A percentile compares a stretch with the other conserved stretches of the same genome.
These are phyloP conservation scores for Boletus subparvulus DNA, from an alignment of 768 basidiomycete species.

Conservation along the genomic window DNA sequence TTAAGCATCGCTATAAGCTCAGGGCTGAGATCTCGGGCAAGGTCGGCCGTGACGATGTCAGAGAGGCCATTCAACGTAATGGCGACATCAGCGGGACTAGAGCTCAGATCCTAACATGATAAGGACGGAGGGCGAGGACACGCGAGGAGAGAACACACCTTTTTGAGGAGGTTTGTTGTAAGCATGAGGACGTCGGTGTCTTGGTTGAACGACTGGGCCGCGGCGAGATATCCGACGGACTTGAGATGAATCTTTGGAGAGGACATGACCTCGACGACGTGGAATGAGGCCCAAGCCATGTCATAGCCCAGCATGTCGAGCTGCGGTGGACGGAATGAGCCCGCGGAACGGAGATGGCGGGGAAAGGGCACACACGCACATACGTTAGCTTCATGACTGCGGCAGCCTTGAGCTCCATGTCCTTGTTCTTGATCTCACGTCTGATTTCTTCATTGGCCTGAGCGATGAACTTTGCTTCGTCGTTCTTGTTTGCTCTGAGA, in stretches of 20 bases:
- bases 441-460: constrained; percentile 94
- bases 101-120: constrained; percentile 67
- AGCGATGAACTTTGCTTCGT: constrained; percentile 88
- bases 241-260: constrained; percentile 90
- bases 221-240: constrained; percentile 93
- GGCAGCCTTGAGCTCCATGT: constrained; percentile 95
- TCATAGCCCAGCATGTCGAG: constrained; percentile 97
- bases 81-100: constrained; percentile 71
- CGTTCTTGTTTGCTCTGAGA: constrained; percentile 91
- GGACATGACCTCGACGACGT: constrained; percentile 98
- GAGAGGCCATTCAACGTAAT: constrained; percentile 81
- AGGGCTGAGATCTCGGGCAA: constrained; percentile 87
- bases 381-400: constrained; percentile 96
- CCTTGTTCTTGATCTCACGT: constrained; percentile 85
- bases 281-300: constrained; percentile 95
- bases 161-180: constrained; percentile 93
- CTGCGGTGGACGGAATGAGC: constrained; percentile 41
- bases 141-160: constrained; percentile 50
- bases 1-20: constrained; percentile 86
- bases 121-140: constrained; percentile 4
- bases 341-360: not conserved
- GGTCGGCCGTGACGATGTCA: constrained; percentile 79
- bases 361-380: constrained; percentile 51
- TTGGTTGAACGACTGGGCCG: constrained; percentile 84
- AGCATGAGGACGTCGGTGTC: constrained; percentile 98